phyloP scores from a whole-genome alignment of 306 rosid species.

The Acmispon strigosus region DNA sequence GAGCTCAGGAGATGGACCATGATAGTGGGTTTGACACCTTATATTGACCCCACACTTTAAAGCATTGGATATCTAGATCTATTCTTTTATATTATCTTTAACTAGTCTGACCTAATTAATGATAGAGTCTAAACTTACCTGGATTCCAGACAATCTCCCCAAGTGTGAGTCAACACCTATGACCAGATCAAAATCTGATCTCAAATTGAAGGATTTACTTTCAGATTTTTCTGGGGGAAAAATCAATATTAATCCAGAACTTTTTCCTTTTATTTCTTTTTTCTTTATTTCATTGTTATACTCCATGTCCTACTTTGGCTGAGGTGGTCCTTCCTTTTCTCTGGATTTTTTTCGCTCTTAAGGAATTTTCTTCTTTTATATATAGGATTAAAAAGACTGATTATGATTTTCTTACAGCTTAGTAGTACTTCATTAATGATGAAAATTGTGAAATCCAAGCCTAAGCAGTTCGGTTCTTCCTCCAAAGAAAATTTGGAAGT shows the following conservation, averaged over 20 bases:
- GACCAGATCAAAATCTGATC: slow-evolving; percentile 1
- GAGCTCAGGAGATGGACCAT: too few relatives aligned
- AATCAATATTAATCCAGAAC: background rate
- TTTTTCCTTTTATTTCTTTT: background rate
- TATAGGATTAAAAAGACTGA: background rate
- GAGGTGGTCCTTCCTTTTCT: background rate
- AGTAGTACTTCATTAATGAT: background rate
- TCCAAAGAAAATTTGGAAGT: background rate
- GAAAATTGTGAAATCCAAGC: background rate
- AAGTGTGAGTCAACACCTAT: background rate
- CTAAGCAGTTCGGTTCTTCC: background rate
- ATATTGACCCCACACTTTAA: too few relatives aligned
- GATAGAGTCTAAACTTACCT: too few relatives aligned
- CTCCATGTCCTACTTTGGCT: background rate
- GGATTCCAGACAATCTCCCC: too few relatives aligned
- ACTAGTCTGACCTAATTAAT: too few relatives aligned
- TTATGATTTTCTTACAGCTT: background rate
- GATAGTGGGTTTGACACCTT: too few relatives aligned
- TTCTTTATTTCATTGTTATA: background rate
- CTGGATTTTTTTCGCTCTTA: background rate
- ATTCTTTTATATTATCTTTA: too few relatives aligned
- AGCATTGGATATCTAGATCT: too few relatives aligned
- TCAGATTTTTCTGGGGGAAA: background rate
- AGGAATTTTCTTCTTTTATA: background rate
- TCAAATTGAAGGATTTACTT: background rate